Evolutionary conservation across 2,329 filamentous ascomycete genomes (phyloP).

Genomic region (Epichloe typhina): DNA sequence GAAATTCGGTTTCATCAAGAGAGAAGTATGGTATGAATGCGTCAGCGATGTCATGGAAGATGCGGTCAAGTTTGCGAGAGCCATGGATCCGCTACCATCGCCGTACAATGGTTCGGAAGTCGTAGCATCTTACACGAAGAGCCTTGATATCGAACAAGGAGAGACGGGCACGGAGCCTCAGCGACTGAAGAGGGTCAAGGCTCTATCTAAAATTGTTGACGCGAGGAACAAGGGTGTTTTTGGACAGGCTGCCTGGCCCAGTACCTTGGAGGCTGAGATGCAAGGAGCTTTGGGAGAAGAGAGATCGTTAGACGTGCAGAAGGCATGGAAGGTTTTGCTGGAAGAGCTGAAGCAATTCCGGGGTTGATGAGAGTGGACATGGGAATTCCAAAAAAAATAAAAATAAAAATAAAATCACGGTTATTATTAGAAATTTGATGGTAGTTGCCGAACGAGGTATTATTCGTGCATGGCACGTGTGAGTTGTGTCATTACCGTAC

Average conservation of each 20-base stretch:
- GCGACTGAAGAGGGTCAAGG: slow-evolving; percentile 33
- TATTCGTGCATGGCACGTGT: no score
- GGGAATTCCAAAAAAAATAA: neutral
- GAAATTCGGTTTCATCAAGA: slow-evolving; percentile 30
- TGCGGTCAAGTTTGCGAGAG: slow-evolving; percentile 14
- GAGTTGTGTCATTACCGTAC: no score
- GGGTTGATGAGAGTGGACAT: neutral
- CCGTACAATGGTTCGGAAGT: slow-evolving; percentile 9
- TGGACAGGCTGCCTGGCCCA: slow-evolving; percentile 16
- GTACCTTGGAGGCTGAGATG: slow-evolving; percentile 20
- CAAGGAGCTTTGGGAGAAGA: slow-evolving; percentile 25
- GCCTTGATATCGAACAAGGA: slow-evolving; percentile 31
- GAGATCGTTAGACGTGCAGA: slow-evolving; percentile 32
- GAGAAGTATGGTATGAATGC: slow-evolving; percentile 39
- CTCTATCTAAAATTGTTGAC: slow-evolving; percentile 27
- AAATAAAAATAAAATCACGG: neutral
- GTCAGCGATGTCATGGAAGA: slow-evolving; percentile 34
- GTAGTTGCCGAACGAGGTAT: neutral
- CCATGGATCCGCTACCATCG: slow-evolving; percentile 10
- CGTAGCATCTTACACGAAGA: slow-evolving; percentile 27
- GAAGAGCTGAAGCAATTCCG: slow-evolving; percentile 13
- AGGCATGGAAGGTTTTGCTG: slow-evolving; percentile 25
- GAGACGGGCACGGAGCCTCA: slow-evolving; percentile 39
- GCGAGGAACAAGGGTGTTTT: slow-evolving; percentile 31
- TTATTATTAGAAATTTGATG: neutral